Evolutionary conservation across 2,329 filamentous ascomycete genomes (phyloP), one percentile per base, ranked within the genome.

Genomic region (Pseudopithomyces maydicus): DNA sequence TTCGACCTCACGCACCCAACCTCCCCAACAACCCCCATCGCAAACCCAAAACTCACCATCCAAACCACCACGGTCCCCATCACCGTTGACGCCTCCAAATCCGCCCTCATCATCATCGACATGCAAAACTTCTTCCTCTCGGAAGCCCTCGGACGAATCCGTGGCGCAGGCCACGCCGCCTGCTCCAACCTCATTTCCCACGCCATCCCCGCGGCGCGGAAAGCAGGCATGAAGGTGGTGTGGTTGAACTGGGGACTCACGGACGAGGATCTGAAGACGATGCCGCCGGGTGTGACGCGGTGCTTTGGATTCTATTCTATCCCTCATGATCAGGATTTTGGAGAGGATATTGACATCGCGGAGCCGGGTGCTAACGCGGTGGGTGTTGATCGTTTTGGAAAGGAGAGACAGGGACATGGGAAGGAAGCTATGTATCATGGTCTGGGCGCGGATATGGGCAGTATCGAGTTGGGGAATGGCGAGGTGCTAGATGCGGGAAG

Each of bases 1-100:
- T 82, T 81, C 67, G 77, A 82, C 60, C 75, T 82, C 5, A 81
- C 79, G 1, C 80, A 78, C 56, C 74, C 79, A 1, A 10, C 65
- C 6, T 60, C 66, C 3, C 72, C 75, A 1, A 60, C 61, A 14
- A 64, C 68, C 1, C 57, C 69, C 20, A 57, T 62, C 11, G 6
- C 51, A n/a, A 47, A 49, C 6, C 59, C 65, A 5, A 56, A 39
- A 19, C 17, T 67, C 22, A 68, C 57, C 1, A 35, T 73, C 23
- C 47, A 64, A 54, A 73, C 71, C 22, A 65, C 67, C 17, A 68
- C 65, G 6, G 33, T 63, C 8, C 65, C 69, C 11, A 68, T 73
- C 20, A 69, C 70, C 38, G 71, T 79, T 35, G 69, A 72, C 32
- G 73, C 75, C 2, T 52, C 67, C 26, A 74, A 70, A 57, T 74